A percentile compares a stretch with the other conserved stretches of the same genome.
These are phyloP conservation scores for Cladosporium sp. DNA, from an alignment of 2,329 filamentous ascomycete species.

Conservation along the genomic window DNA sequence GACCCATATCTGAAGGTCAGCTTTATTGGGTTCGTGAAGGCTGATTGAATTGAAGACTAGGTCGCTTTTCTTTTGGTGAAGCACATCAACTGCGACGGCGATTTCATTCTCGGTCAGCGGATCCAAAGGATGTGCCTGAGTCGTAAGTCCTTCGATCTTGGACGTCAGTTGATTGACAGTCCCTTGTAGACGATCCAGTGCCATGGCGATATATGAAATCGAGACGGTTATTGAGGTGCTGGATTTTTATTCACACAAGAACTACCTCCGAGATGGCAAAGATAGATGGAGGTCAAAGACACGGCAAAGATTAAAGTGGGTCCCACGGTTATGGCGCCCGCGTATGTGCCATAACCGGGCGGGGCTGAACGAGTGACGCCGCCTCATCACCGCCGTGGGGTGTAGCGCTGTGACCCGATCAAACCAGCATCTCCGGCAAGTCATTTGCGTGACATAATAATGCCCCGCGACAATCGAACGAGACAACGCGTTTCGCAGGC, in stretches of 20 bases:
- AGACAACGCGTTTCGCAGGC: slow-evolving; percentile 11
- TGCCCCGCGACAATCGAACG: slow-evolving; percentile 2
- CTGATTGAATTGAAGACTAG: slow-evolving; percentile 80
- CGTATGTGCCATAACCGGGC: no score
- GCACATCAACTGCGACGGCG: slow-evolving; percentile 58
- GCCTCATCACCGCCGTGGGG: no score
- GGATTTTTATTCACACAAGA: no score
- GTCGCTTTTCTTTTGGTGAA: slow-evolving; percentile 63
- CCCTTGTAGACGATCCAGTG: not conserved
- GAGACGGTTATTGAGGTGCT: not conserved
- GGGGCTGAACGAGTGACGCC: no score
- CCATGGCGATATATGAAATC: not conserved
- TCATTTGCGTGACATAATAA: not conserved
- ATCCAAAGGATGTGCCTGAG: slow-evolving; percentile 60
- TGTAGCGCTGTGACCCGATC: no score
- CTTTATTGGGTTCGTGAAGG: slow-evolving; percentile 76
- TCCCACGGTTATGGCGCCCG: no score
- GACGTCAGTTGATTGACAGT: slow-evolving; percentile 1
- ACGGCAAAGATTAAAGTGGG: no score
- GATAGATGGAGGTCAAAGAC: no score
- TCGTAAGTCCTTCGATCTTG: not conserved
- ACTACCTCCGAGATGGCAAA: no score
- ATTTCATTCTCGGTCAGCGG: slow-evolving; percentile 69
- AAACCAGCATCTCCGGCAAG: no score
- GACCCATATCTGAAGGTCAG: slow-evolving; percentile 73